phyloP scores from a whole-genome alignment of 805 yeast genomes.

The Kregervanrija pseudodelftensis region DNA sequence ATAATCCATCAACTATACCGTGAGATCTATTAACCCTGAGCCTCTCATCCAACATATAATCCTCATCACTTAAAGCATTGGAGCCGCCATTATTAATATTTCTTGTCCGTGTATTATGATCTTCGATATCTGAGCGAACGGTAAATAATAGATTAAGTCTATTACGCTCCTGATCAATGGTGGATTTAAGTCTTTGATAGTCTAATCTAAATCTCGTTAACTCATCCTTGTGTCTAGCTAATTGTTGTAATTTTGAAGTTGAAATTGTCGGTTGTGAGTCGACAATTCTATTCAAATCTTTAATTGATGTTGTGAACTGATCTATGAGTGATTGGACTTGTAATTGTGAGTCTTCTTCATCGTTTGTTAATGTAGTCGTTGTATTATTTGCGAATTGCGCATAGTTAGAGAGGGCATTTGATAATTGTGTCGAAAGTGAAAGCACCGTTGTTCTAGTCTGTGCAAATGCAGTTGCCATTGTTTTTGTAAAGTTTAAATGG shows the following conservation, averaged over 20 bases:
- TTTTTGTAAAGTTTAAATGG: conserved; percentile 9
- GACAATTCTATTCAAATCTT: conserved; percentile 42
- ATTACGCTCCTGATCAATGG: conserved; percentile 60
- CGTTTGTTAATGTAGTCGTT: conserved; percentile 36
- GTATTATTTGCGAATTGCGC: conserved; percentile 49
- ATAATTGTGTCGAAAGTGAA: conserved; percentile 64
- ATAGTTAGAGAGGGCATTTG: conserved; percentile 41
- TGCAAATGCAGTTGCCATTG: conserved; percentile 44
- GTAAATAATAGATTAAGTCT: conserved; percentile 65
- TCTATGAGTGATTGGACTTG: conserved; percentile 46
- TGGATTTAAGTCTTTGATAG: conserved; percentile 42
- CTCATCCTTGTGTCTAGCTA: conserved; percentile 74
- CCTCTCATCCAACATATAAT: conserved; percentile 70
- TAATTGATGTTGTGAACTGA: conserved; percentile 45
- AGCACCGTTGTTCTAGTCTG: conserved; percentile 65
- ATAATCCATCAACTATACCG: conserved; percentile 67
- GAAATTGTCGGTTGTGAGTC: conserved; percentile 47
- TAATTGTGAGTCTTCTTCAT: conserved; percentile 38
- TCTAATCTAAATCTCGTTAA: conserved; percentile 63
- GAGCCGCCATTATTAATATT: conserved; percentile 1
- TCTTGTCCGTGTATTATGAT: conserved; percentile 41
- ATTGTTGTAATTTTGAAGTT: conserved; percentile 71
- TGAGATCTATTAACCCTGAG: conserved; percentile 67
- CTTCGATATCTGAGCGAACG: conserved; percentile 74
- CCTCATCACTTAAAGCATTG: conserved; percentile 17